Base-by-base conservation (phyloP, 2,329 filamentous ascomycete species). In the Beauveria pseudobassiana region DNA sequence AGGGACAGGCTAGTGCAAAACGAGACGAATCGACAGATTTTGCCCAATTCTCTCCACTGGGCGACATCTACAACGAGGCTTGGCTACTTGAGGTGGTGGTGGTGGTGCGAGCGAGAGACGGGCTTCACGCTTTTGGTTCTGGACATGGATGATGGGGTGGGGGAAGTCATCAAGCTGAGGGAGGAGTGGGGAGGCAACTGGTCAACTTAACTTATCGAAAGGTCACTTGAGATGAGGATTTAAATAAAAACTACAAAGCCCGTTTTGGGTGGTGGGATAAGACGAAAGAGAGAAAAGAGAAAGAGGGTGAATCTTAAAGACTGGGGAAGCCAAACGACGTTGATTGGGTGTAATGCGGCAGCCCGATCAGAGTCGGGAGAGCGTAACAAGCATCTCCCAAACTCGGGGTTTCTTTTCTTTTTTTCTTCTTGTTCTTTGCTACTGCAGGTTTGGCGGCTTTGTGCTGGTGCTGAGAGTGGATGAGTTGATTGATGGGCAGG, bases 221-320 rank as follows among this genome's bases (percentile, higher is more conserved):
- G 9, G 30, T 30, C 30, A 30, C 30, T 30, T 10, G 30, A 30
- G 30, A 30, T 12, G 30, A 30, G 10, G 30, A 30, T 12, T 8
- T 30, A 12, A 22, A 52, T 7, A 10, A 28, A 16, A 55, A 55
- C 16, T 52, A 38, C 38, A 30, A 55, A 7, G 38, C 22, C 52
- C 52, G 51, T 55, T 54, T 55, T n/a, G 8, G 42, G 42, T 45
- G 42, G 53, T 34, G 42, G 53, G 53, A 56, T 56, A 30, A n/a
- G 46, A 38, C 30, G 46, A 58, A 49, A 46, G n/a, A 50, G 40
- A 45, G 22, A 30, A 30, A 30, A 50, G 48, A 50, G 16, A 30
- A 28, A 20, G 48, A 30, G 6, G 5, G 43, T 43, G 24, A 49
- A 59, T 59, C 56, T 59, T 59, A 59, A 59, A 59, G 56, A 59